phyloP scores from a whole-genome alignment of 352 stramenopile genomes.

The Pythium biforme region DNA sequence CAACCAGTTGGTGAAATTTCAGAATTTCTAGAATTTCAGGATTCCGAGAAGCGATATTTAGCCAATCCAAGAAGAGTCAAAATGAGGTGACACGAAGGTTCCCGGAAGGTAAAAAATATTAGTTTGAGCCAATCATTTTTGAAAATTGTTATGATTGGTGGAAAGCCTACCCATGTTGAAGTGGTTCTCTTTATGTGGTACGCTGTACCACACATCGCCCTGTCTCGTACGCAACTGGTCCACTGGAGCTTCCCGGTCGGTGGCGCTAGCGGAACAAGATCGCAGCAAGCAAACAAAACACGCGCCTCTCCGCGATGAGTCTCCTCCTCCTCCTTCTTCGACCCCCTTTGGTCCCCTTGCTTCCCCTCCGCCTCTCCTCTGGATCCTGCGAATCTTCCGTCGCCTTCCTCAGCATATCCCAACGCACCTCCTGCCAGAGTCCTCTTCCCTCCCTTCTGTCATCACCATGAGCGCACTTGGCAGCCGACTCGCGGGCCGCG shows the following conservation, averaged over 20 bases:
- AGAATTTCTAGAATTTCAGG: not conserved
- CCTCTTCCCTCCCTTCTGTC: not conserved
- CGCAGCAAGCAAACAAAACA: not conserved
- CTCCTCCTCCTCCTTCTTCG: not conserved
- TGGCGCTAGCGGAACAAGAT: conserved; percentile 19
- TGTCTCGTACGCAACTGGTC: not conserved
- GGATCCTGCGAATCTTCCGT: not conserved
- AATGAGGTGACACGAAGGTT: conserved; percentile 6
- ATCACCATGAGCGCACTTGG: conserved; percentile 41
- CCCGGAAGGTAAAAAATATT: not conserved
- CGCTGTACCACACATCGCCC: conserved; percentile 1
- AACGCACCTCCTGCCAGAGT: conserved; percentile 4
- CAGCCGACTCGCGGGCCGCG: conserved; percentile 62
- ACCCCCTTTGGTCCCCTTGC: not conserved
- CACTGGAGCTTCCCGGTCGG: not conserved
- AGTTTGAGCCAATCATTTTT: conserved; percentile 9
- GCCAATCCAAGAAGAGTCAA: conserved; percentile 2
- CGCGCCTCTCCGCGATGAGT: not conserved
- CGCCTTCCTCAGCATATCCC: conserved; percentile 3
- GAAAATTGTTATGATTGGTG: conserved; percentile 10
- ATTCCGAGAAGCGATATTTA: not conserved
- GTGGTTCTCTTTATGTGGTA: conserved; percentile 5
- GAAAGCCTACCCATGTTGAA: conserved; percentile 14
- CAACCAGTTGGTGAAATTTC: not conserved
- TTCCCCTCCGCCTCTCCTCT: no score